Evolutionary conservation across 1,139 yeast species (phyloP), one percentile per base, ranked within the genome.

Genomic region (Suzukiozyma palmioleophila): DNA sequence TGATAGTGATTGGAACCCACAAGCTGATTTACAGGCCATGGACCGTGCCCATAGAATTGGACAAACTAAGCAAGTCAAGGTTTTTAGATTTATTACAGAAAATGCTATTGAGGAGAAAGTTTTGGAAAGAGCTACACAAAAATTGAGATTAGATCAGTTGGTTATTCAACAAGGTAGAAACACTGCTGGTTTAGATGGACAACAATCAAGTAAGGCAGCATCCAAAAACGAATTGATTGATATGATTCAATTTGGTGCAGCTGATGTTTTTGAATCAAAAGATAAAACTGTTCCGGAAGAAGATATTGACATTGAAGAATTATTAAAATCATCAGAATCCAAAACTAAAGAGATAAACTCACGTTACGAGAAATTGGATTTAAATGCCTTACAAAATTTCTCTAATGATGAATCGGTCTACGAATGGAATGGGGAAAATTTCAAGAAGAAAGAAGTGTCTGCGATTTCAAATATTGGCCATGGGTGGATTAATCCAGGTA

Each of bases 31-130:
- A 47, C 94, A 84, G 59, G 92, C 92, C 0, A 84, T 84, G 94
- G 94, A 84, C 56, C 75, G 94, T 65, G 92, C 94, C 1, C 94
- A 84, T 59, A 76, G 94, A 73, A 84, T 84, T 56, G 94, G 94
- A 6, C 94, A 84, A 58, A 84, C 84, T 24, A 84, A 84, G 48
- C 94, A 84, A 56, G 94, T 84, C 28, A 77, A 78, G 51, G 92
- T 84, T 8, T 84, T 78, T 54, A 66, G 94, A 57, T 79, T 84
- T 53, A 78, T 84, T 38, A 84, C 92, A 8, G 90, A 83, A 50
- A 80, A 83, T 60, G 88, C 92, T 2, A 82, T 84, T 43, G 94
- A 84, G 58, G 92, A 84, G 53, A 84, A 84, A 54, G 85, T 84
- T 28, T 65, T 84, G 43, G 94, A 84, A 57, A 69, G 92, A 52